Conservation (phyloP, 495 filamentous ascomycete genomes). For the Rhizodiscina lignyota region DNA sequence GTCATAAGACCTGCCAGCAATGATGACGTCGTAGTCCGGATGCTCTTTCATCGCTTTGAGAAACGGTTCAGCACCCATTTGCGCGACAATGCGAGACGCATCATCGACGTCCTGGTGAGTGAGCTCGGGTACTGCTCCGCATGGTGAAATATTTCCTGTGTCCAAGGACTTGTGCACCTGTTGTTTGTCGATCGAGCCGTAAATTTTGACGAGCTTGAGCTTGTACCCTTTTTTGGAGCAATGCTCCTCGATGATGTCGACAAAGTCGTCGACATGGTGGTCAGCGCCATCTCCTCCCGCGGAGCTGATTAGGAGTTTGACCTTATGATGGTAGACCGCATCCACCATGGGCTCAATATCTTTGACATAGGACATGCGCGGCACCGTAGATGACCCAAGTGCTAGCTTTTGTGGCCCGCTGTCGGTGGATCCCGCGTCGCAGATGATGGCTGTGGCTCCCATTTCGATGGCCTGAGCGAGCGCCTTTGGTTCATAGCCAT, state of each 20-base stretch:
- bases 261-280: constrained; percentile 26
- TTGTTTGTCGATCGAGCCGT: constrained; percentile 19
- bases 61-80: constrained; percentile 16
- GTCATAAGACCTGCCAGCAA: constrained; percentile 33
- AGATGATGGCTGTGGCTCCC: constrained; percentile 28
- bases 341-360: constrained; percentile 25
- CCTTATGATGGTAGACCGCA: constrained; percentile 14
- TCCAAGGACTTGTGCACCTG: constrained; percentile 15
- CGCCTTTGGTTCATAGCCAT: constrained; percentile 16
- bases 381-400: constrained; percentile 19
- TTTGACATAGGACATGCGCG: constrained; percentile 21
- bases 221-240: constrained; percentile 12
- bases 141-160: constrained; percentile 15
- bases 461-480: background rate
- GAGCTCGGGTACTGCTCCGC: constrained; percentile 22
- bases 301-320: constrained; percentile 29
- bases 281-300: constrained; percentile 31
- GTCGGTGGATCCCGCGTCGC: constrained; percentile 34
- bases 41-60: constrained; percentile 22
- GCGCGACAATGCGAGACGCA: constrained; percentile 12
- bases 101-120: constrained; percentile 22
- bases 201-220: constrained; percentile 27
- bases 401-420: constrained; percentile 29
- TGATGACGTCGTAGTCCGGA: constrained; percentile 25
- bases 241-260: constrained; percentile 20